Base-by-base conservation (phyloP, 805 yeast genomes). In the Starmerella kuoi region DNA sequence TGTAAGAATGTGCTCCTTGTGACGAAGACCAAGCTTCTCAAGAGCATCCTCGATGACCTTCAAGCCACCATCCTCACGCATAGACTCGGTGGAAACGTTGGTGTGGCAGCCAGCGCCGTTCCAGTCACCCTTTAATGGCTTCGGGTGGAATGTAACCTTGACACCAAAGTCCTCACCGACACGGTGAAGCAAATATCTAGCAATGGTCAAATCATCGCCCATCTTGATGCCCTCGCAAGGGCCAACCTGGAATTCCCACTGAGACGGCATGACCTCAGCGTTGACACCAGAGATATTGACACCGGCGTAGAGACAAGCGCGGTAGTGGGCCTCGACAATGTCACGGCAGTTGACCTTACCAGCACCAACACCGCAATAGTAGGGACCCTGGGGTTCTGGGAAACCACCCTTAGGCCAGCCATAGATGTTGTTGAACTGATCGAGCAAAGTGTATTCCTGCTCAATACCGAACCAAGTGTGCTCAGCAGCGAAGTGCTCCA, bases 81-180 rank as follows among this genome's bases (percentile, higher is more conserved):
- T 91, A 39, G 61, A 62, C 65, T 72, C 74, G 58, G 98, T 91
- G 37, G 96, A 86, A 48, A 91, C 97, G 66, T 91, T 91, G 65
- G 98, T 91, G 71, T 91, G 98, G 74, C 97, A 88, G 60, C 98
- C 98, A 65, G 98, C 97, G 73, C 98, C 98, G 66, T 91, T 91
- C 97, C 97, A 91, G 71, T 88, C 97, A 58, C 97, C 97, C 73
- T 79, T 76, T 66, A 91, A 75, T 56, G 98, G 97, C 76, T 91
- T 91, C 68, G 98, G 98, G 77, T 91, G 98, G 80, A 87, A 79
- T 36, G 96, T 85, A 57, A 91, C 88, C 80, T 86, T 87, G 64
- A 91, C 93, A 64, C 95, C 97, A 61, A 91, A 91, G 67, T 91
- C 98, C 73, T 91, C 98, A 53, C 97, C 95, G 41, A 86, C 91